Evolutionary conservation across 768 basidiomycete genomes (phyloP), one percentile per base, ranked within the genome.

Genomic region (Dacryopinax primogenitus): DNA sequence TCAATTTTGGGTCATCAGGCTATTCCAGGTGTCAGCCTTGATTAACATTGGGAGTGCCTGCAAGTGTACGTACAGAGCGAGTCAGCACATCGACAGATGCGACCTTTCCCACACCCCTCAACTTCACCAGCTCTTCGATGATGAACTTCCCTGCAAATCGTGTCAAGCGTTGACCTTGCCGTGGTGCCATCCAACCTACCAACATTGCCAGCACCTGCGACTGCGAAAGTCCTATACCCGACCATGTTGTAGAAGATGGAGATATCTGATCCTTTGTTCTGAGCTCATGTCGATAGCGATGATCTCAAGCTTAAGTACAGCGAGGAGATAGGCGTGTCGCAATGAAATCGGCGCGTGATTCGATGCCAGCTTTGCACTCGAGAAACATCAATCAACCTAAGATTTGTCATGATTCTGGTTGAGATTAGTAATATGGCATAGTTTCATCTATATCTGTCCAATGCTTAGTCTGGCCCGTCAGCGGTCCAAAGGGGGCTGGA

Each of bases 201-300:
- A 21, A 67, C 35, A 21, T 62, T 44, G 28, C 67, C 67, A 39
- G 64, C 67, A 23, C 67, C 67, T 3, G 64, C 64, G 28, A 67
- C 37, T 4, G 64, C 64, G 32, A 67, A 67, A 13, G 64, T 30
- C 28, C 34, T 28, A 64, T 62, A 67, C 6, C 23, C 51, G 32
- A 32, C 23, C 51, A 58, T 58, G 26, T 4, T 58, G 26, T 44
- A 18, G 18, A 30, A 30, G 13, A 13, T 26, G 2, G 4, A 30
- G 26, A 58, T 28, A 30, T 28, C 9, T 30, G 4, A n/a, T 58
- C 26, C 26, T 58, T 15, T 47, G 7, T 15, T 28, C 26, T 7
- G 51, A 9, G 11, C 7, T 18, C 51, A 23, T 26, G 12, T 11
- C 3, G 30, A 58, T 15, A 58, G 51, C 51, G 12, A 21, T 30